phyloP scores from a whole-genome alignment of 1,284 basidiomycete species.

The Pterulicium gracile region DNA sequence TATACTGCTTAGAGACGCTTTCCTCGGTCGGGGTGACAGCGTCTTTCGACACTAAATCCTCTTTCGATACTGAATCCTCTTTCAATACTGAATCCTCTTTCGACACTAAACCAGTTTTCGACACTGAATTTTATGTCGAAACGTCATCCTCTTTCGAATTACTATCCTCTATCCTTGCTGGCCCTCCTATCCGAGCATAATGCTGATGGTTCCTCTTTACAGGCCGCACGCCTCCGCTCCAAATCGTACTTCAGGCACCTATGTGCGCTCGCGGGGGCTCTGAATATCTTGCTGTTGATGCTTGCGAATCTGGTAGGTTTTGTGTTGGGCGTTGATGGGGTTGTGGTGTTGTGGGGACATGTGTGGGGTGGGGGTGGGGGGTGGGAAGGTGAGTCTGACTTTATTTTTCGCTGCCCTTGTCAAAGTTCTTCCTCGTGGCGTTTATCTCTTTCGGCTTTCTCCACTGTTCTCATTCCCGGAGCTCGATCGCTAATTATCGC shows the following conservation, averaged over 20 bases:
- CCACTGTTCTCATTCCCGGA: not conserved
- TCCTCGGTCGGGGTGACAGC: too few species aligned
- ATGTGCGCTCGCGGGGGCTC: constrained; percentile 75
- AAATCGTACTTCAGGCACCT: constrained; percentile 80
- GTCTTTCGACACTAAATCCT: too few species aligned
- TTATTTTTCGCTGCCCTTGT: constrained; percentile 3
- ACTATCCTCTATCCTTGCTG: too few species aligned
- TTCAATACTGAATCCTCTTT: too few species aligned
- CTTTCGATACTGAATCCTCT: too few species aligned
- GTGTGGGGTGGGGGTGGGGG: constrained; percentile 58
- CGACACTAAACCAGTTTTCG: too few species aligned
- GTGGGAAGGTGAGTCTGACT: constrained; percentile 39
- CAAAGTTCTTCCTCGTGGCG: constrained; percentile 2
- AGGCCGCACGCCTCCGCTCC: too few species aligned
- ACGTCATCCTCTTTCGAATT: too few species aligned
- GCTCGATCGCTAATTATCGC: not conserved
- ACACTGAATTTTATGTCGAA: too few species aligned
- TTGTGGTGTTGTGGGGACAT: constrained; percentile 57
- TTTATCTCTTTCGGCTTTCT: not conserved
- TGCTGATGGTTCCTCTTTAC: too few species aligned
- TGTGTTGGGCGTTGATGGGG: constrained; percentile 83
- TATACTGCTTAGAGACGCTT: too few species aligned
- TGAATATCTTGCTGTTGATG: constrained; percentile 90
- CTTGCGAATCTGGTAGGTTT: constrained; percentile 93
- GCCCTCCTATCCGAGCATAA: too few species aligned